Evolutionary conservation across 306 rosid genomes (phyloP).

Genomic region (Cucumis melo): DNA sequence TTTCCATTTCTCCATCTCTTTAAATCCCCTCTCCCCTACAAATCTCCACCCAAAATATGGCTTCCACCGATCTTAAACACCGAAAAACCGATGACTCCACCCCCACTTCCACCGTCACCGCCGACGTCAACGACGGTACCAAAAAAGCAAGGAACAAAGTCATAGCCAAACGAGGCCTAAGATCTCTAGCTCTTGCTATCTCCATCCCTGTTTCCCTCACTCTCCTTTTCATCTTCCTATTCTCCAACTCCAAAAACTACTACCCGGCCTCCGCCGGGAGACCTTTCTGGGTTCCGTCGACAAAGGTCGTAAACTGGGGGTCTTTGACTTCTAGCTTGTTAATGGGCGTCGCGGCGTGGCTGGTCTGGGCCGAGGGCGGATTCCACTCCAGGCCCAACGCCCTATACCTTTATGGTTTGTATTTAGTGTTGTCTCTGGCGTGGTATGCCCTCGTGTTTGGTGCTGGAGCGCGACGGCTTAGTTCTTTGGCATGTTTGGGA

Average conservation of each 20-base stretch:
- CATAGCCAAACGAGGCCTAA: constrained; percentile 70
- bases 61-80: background rate
- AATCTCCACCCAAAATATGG: background rate
- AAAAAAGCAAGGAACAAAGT: constrained; percentile 2
- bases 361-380: constrained; percentile 66
- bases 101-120: background rate
- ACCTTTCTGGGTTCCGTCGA: constrained; percentile 64
- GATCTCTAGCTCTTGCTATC: constrained; percentile 35
- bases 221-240: constrained; percentile 21
- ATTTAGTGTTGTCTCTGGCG: constrained; percentile 18
- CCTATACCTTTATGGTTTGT: constrained; percentile 32
- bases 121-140: background rate
- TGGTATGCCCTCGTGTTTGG: constrained; percentile 58
- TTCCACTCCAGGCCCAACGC: constrained; percentile 40
- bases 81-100: background rate
- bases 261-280: background rate
- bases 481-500: constrained; percentile 23
- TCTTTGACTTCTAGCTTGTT: constrained; percentile 35
- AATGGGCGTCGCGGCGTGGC: constrained; percentile 63
- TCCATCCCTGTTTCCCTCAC: constrained; percentile 37
- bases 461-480: constrained; percentile 24
- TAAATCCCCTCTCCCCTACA: background rate
- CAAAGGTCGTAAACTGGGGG: constrained; percentile 31
- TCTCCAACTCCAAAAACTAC: background rate
- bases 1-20: constrained; percentile 2